Base-by-base conservation (phyloP, 495 filamentous ascomycete species). In the Aspergillus carlsbadensis region DNA sequence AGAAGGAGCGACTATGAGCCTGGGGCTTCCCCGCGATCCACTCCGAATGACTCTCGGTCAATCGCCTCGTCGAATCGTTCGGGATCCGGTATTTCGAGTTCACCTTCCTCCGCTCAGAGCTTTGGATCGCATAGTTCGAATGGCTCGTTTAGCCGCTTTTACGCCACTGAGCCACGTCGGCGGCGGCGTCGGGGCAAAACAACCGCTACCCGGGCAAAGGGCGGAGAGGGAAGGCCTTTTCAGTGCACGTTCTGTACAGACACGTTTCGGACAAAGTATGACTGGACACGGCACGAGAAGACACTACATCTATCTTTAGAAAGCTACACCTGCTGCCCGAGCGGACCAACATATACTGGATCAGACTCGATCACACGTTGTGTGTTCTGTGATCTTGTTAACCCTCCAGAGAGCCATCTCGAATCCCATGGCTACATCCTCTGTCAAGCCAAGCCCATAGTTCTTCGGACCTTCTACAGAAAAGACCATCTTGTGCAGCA, bases 171-270 rank as follows among this genome's bases (percentile, higher is more conserved):
- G 3, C 18, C 56, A 41, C 35, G 21, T 24, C 45, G 57, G 0
- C 49, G 54, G 10, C 20, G 37, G 17, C 34, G 41, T 14, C 52
- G 52, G 2, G 34, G 20, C 6, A 31, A 33, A 17, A 15, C 26
- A 2, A 34, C 31, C 0, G n/a, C 15, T 5, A 15, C 21, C 2
- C 20, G 3, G 24, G 14, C 15, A 0, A 24, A 36, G 20, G 5
- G 0, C 31, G 17, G 14, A 13, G 1, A 22, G 8, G 10, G 15
- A 24, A 29, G 63, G 17, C 58, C 56, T 5, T 92, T 82, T 68
- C 86, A 90, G 64, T 92, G 88, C 65, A 92, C 88, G 2, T 92
- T 92, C 74, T 92, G 88, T 67, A 88, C 86, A 1, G 87, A 90
- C 51, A 85, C 81, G 0, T 92, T 91, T 73, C 82, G 84, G 55